Conservation (phyloP, 805 yeast species). For the Candida peoriensis region DNA sequence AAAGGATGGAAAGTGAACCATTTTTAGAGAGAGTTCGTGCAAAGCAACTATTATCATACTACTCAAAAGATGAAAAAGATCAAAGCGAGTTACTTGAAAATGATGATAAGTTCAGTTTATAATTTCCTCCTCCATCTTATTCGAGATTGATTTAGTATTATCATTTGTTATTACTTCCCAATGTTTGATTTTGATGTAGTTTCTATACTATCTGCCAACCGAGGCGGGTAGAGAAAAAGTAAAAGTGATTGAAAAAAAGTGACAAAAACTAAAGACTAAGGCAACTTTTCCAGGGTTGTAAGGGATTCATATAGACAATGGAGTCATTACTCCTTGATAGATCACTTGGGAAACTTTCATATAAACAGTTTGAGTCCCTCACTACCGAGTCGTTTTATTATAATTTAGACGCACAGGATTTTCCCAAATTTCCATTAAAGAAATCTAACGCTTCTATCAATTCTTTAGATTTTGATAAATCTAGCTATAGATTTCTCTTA, state of each 20-base stretch:
- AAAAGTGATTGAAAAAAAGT: too few species aligned
- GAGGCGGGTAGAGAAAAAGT: too few species aligned
- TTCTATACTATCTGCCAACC: too few species aligned
- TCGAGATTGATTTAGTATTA: too few species aligned
- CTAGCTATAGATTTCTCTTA: conserved; percentile 42
- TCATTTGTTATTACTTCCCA: too few species aligned
- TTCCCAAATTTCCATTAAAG: conserved; percentile 18
- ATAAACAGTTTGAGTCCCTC: conserved; percentile 10
- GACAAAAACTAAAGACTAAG: too few species aligned
- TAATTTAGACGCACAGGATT: conserved; percentile 15
- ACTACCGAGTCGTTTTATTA: conserved; percentile 23
- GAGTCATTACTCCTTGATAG: conserved; percentile 12
- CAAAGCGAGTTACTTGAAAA: too few species aligned
- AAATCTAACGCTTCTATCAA: conserved; percentile 39
- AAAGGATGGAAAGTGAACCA: conserved; percentile 29
- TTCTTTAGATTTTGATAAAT: conserved; percentile 49
- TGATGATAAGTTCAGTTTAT: too few species aligned
- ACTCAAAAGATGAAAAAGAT: conserved; percentile 17
- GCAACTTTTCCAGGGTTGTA: too few species aligned
- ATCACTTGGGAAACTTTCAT: conserved; percentile 6
- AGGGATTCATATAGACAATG: too few species aligned
- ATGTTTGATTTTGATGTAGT: too few species aligned
- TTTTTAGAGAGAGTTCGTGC: conserved; percentile 31
- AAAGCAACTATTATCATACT: conserved; percentile 33
- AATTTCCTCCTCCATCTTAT: too few species aligned